Percentiles rank a stretch among this genome's conserved stretches.
Evolutionary conservation across 2,329 filamentous ascomycete species (phyloP).

Genomic region (Sclerotinia spermophila): DNA sequence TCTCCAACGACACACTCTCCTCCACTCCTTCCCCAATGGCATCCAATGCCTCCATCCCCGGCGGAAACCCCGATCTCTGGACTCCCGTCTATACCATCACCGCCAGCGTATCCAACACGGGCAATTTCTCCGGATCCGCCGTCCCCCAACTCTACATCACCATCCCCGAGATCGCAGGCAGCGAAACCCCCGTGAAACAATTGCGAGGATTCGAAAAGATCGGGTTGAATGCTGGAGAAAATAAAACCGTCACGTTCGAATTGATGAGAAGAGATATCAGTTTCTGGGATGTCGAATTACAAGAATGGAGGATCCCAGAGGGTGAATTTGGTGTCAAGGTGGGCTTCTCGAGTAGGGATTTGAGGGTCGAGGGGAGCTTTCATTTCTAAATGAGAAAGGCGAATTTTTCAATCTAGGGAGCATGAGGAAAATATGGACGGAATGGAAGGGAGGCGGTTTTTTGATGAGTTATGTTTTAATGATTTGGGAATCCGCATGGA

Average conservation of each 20-base stretch:
- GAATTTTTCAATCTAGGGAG: background rate
- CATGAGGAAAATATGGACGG: background rate
- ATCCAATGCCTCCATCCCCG: slow-evolving; percentile 41
- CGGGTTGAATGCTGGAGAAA: slow-evolving; percentile 64
- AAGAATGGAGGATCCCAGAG: slow-evolving; percentile 66
- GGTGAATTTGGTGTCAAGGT: slow-evolving; percentile 27
- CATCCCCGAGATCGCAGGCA: background rate
- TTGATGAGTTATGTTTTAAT: background rate
- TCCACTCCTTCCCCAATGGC: slow-evolving; percentile 34
- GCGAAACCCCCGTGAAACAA: slow-evolving; percentile 45
- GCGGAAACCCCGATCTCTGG: slow-evolving; percentile 54
- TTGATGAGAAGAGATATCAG: slow-evolving; percentile 77
- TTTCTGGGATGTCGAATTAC: slow-evolving; percentile 72
- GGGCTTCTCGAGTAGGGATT: slow-evolving; percentile 28
- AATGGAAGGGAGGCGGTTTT: background rate
- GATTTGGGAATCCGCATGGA: background rate
- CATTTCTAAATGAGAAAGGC: background rate
- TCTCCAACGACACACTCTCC: slow-evolving; percentile 39
- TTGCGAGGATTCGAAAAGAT: slow-evolving; percentile 79
- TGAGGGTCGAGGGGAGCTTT: slow-evolving; percentile 22
- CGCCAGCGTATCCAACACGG: slow-evolving; percentile 51
- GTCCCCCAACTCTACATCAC: slow-evolving; percentile 39
- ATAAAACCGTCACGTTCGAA: slow-evolving; percentile 59
- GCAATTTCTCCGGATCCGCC: slow-evolving; percentile 36
- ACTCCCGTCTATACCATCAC: slow-evolving; percentile 47